phyloP scores from a whole-genome alignment of 139 green algal species.

The Chlorella sp. region DNA sequence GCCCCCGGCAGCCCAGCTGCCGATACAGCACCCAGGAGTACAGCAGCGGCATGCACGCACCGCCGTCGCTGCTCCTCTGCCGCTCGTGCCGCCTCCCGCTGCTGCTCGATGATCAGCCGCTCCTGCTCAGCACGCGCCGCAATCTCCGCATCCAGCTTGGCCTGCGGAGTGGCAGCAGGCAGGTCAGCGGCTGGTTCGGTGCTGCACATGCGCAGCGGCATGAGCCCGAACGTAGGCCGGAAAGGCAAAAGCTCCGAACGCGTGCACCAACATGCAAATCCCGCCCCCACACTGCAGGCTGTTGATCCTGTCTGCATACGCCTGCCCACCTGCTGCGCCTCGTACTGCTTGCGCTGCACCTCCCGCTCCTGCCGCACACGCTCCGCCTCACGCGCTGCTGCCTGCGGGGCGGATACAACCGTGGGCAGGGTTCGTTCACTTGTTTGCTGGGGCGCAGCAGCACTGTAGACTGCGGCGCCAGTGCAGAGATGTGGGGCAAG shows the following conservation, averaged over 20 bases:
- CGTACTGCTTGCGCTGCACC: constrained; percentile 29
- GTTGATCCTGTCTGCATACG: neutral
- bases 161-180: neutral
- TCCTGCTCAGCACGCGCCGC: constrained; percentile 33
- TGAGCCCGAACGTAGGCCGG: neutral
- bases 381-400: constrained; percentile 25
- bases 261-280: neutral
- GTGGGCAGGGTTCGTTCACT: too few relatives aligned
- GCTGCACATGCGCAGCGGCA: too few relatives aligned
- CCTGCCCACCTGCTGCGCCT: constrained; percentile 25
- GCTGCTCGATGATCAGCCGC: constrained; percentile 35
- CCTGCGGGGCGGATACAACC: constrained; percentile 28
- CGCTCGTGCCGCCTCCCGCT: constrained; percentile 18
- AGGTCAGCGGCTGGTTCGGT: neutral
- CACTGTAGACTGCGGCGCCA: too few relatives aligned
- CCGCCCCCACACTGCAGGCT: neutral
- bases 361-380: constrained; percentile 23
- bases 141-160: constrained; percentile 41
- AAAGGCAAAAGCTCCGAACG: neutral
- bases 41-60: neutral
- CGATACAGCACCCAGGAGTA: neutral
- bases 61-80: constrained; percentile 31
- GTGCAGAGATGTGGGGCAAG: too few relatives aligned
- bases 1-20: neutral
- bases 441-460: too few relatives aligned